Base-by-base conservation (phyloP, 2,329 filamentous ascomycete species). In the Herpotrichia juniperi region DNA sequence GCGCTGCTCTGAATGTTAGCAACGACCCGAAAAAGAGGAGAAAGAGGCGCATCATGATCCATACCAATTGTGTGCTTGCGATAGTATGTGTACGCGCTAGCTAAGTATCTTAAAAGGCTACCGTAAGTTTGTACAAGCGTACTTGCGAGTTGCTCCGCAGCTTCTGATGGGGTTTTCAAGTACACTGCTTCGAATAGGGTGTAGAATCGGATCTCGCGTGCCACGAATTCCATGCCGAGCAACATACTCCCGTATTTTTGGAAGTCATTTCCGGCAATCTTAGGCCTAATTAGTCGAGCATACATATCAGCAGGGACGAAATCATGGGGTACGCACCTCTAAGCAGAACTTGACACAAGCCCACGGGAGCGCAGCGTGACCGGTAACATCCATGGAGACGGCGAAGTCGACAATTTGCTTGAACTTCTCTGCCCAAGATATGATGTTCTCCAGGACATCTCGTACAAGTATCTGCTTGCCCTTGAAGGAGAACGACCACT, bases 201-300 rank as follows among this genome's bases (percentile, higher is more conserved):
- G 39, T 42, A 42, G n/a, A 42, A 42, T 14, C 22, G 39, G 19
- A 42, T 42, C 39, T 42, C 39, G 22, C 39, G 39, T 14, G 39
- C n/a, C 17, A 42, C 39, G 22, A 22, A 24, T 22, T 42, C 39
- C 39, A 42, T 42, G 22, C 39, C 39, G 22, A 42, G 10, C 39
- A 42, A 42, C 39, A 42, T 42, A 14, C 12, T 22, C 17, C 39
- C 39, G 22, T 42, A 21, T 42, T 19, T 37, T n/a, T 37, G 32
- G 16, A 37, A 19, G 17, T 37, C 32, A 7, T n/a, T n/a, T n/a
- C 14, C 32, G 12, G 32, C 32, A n/a, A 37, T 8, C 32, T 37
- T 6, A n/a, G 12, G 32, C 12, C n/a, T 7, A n/a, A 37, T 37
- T n/a, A 37, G 32, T n/a, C 16, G 32, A 6, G 16, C 32, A 8